Percentiles rank a stretch among this genome's conserved stretches.
phyloP scores from a whole-genome alignment of 192 early-diverging fungal genomes.

The Allomyces arbusculus region DNA sequence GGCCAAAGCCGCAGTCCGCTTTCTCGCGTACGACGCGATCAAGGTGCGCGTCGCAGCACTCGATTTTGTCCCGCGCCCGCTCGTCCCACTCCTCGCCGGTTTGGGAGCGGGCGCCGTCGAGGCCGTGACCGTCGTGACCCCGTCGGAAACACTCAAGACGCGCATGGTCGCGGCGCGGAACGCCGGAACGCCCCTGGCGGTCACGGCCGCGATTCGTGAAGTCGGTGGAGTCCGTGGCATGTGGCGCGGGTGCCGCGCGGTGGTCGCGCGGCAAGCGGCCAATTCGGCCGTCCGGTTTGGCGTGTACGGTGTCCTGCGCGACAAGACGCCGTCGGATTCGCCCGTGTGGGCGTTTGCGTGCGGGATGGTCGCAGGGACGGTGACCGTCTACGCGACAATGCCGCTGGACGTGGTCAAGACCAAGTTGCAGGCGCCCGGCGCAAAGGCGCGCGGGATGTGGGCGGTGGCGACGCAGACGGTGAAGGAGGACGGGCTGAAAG shows the following conservation, averaged over 20 bases:
- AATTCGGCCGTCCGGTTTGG: slow-evolving; percentile 85
- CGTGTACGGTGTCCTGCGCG: slow-evolving; percentile 57
- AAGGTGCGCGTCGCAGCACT: slow-evolving; percentile 46
- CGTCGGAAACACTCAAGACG: slow-evolving; percentile 85
- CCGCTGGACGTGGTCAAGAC: slow-evolving; percentile 96
- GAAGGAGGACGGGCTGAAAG: slow-evolving; percentile 51
- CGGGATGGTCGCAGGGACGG: slow-evolving; percentile 68
- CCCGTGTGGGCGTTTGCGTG: slow-evolving; percentile 35
- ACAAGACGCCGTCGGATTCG: slow-evolving; percentile 7
- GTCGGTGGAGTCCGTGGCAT: slow-evolving; percentile 59
- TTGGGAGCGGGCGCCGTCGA: slow-evolving; percentile 76
- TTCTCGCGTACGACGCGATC: slow-evolving; percentile 75
- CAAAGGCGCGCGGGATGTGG: slow-evolving; percentile 47
- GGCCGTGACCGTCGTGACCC: slow-evolving; percentile 72
- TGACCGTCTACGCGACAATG: slow-evolving; percentile 94
- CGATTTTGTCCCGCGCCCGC: slow-evolving; percentile 45
- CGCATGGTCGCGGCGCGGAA: slow-evolving; percentile 3
- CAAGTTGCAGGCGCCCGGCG: slow-evolving; percentile 74
- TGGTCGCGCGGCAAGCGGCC: slow-evolving; percentile 86
- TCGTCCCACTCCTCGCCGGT: slow-evolving; percentile 52
- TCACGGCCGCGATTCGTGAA: slow-evolving; percentile 31
- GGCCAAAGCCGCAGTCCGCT: slow-evolving; percentile 77
- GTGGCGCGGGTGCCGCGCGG: slow-evolving; percentile 76
- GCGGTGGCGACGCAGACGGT: slow-evolving; percentile 54
- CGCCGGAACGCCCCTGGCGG: background rate